phyloP scores from a whole-genome alignment of 2,329 filamentous ascomycete genomes.

The Nigrospora osmanthi region DNA sequence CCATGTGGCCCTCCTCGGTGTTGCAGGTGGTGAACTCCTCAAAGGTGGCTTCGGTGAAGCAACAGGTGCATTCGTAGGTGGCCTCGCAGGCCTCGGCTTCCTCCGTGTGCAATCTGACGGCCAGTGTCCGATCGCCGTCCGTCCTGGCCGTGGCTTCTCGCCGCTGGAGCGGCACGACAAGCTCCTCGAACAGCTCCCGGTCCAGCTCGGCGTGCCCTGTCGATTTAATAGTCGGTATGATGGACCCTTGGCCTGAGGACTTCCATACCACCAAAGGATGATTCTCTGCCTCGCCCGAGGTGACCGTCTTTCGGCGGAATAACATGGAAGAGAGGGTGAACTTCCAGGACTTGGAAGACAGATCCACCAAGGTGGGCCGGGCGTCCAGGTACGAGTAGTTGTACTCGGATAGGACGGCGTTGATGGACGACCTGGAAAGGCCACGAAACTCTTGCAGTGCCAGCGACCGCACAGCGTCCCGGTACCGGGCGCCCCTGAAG shows the following conservation, averaged over 20 bases:
- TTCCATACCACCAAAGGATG: constrained; percentile 58
- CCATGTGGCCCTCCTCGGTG: constrained; percentile 56
- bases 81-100: constrained; percentile 51
- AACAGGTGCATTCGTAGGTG: constrained; percentile 69
- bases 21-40: constrained; percentile 70
- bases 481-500: constrained; percentile 62
- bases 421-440: constrained; percentile 64
- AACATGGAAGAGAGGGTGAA: constrained; percentile 67
- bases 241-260: constrained; percentile 44
- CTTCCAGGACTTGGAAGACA: constrained; percentile 71
- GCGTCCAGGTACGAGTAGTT: constrained; percentile 74
- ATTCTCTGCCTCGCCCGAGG: constrained; percentile 45
- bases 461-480: constrained; percentile 57
- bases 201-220: constrained; percentile 61
- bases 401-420: constrained; percentile 70
- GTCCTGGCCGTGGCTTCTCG: constrained; percentile 35
- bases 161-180: constrained; percentile 45
- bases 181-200: constrained; percentile 49
- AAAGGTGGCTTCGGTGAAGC: constrained; percentile 63
- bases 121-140: constrained; percentile 43
- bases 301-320: constrained; percentile 51
- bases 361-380: constrained; percentile 57
- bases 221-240: constrained; percentile 53
- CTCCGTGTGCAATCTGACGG: constrained; percentile 44
- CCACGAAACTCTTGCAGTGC: constrained; percentile 71